phyloP scores from a whole-genome alignment of 495 filamentous ascomycete genomes.

The Hyphodiscus hymeniophilus region DNA sequence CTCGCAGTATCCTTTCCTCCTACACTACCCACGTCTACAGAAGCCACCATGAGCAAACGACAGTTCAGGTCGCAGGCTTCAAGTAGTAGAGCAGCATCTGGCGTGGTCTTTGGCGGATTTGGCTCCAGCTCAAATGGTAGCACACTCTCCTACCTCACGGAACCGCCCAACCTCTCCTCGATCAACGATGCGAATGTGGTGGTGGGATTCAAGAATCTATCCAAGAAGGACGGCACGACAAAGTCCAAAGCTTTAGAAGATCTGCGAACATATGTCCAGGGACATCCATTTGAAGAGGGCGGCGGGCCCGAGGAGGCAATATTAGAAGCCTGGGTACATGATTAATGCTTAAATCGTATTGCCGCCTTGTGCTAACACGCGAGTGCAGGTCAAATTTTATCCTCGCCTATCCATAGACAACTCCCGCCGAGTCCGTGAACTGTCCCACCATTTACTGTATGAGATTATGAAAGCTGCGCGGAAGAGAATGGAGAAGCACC shows the following conservation, averaged over 20 bases:
- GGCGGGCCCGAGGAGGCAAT: conserved; percentile 65
- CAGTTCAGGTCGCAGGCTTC: conserved; percentile 63
- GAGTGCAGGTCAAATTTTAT: conserved; percentile 80
- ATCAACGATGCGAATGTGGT: conserved; percentile 74
- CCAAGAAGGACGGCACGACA: conserved; percentile 88
- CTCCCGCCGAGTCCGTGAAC: conserved; percentile 76
- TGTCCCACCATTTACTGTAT: conserved; percentile 68
- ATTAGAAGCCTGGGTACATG: conserved; percentile 71
- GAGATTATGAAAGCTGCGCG: conserved; percentile 62
- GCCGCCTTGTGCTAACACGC: background rate
- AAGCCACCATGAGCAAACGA: conserved; percentile 44
- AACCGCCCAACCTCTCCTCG: conserved; percentile 70
- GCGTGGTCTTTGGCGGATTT: conserved; percentile 40
- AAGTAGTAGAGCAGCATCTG: conserved; percentile 48
- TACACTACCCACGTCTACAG: no score
- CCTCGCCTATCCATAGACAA: conserved; percentile 83
- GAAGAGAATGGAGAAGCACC: conserved; percentile 69
- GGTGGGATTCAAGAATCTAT: conserved; percentile 83
- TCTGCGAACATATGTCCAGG: conserved; percentile 53
- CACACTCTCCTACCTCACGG: conserved; percentile 73
- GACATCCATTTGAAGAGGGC: conserved; percentile 32
- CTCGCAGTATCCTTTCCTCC: no score
- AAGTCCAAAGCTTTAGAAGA: conserved; percentile 92
- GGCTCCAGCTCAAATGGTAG: conserved; percentile 30
- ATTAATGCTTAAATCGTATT: conserved; percentile 28